phyloP scores from a whole-genome alignment of 306 rosid species.

The Quercus rubra region DNA sequence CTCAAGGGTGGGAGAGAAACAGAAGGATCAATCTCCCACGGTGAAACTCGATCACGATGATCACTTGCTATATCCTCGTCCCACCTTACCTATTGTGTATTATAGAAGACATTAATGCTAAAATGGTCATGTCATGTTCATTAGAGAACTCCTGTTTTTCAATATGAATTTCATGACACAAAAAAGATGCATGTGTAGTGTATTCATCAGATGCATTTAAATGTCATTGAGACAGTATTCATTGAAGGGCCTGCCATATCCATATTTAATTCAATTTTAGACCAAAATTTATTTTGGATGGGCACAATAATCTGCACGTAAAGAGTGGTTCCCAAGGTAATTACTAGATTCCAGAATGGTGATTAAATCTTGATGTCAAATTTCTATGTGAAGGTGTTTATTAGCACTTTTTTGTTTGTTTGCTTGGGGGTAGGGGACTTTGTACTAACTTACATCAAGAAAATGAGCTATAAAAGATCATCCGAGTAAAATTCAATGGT shows the following conservation, averaged over 20 bases:
- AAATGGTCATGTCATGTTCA: constrained; percentile 7
- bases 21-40: constrained; percentile 92
- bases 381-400: background rate
- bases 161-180: background rate
- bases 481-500: background rate
- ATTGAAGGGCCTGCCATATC: background rate
- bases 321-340: background rate
- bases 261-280: background rate
- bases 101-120: constrained; percentile 21
- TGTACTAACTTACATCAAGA: background rate
- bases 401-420: background rate
- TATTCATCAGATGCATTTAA: background rate
- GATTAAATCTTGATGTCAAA: background rate
- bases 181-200: background rate
- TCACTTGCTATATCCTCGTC: constrained; percentile 69
- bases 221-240: background rate
- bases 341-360: constrained; percentile 5
- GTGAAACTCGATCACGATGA: constrained; percentile 76
- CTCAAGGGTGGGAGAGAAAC: constrained; percentile 79
- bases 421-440: background rate
- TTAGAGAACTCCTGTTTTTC: background rate
- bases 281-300: background rate
- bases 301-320: background rate
- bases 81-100: constrained; percentile 73
- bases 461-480: background rate